Conservation (phyloP, 208 protist species). For the Leishmania amazonensis region DNA sequence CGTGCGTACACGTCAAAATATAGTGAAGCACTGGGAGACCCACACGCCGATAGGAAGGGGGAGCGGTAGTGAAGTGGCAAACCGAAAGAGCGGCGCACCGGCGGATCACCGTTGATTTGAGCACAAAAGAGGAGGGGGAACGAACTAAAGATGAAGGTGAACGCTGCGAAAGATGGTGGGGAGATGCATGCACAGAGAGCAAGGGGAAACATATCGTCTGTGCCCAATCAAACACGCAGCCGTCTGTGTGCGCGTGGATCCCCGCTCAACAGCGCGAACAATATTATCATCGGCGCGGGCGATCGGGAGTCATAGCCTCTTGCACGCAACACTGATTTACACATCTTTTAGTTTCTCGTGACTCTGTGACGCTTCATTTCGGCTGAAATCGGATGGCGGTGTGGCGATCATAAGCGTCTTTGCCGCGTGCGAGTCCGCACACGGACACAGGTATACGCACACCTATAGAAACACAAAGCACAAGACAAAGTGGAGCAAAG, state of each 20-base stretch:
- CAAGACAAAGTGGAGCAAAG: not conserved
- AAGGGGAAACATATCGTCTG: not conserved
- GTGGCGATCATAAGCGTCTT: not conserved
- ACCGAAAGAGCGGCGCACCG: not conserved
- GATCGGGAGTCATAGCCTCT: not conserved
- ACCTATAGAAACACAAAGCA: not conserved
- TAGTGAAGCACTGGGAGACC: not conserved
- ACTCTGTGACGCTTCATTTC: not conserved
- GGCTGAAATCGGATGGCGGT: not conserved
- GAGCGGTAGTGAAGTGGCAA: not conserved
- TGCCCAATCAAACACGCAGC: not conserved
- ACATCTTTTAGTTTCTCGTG: not conserved
- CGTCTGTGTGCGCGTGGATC: conserved; percentile 13
- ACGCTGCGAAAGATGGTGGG: not conserved
- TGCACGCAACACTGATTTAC: not conserved
- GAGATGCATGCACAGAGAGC: not conserved
- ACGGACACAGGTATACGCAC: not conserved
- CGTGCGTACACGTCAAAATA: not conserved
- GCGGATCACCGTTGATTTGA: conserved; percentile 6
- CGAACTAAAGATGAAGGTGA: not conserved
- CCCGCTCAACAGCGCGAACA: not conserved
- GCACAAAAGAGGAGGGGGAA: not conserved
- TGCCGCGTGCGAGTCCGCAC: not conserved
- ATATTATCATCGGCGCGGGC: not conserved
- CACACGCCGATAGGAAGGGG: not conserved